Percentiles rank a stretch among this genome's conserved stretches.
phyloP scores from a whole-genome alignment of 768 basidiomycete genomes.

The Sarcomyxa edulis region DNA sequence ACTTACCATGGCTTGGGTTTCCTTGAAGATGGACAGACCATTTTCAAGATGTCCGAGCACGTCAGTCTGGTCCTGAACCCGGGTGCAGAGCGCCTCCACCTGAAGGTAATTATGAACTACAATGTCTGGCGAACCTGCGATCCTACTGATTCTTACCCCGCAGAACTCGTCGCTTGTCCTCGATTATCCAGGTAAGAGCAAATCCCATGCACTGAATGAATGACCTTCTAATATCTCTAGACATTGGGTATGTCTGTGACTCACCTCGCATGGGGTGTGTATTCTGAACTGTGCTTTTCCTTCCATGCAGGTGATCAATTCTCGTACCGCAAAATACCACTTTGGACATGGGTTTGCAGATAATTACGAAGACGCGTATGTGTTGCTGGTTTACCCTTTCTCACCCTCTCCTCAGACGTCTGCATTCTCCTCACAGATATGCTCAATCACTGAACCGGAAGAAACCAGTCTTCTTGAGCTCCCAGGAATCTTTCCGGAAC shows the following conservation, averaged over 20 bases:
- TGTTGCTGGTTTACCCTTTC: conserved; percentile 9
- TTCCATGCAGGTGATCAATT: conserved; percentile 47
- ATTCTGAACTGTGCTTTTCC: background rate
- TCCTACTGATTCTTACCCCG: too few species aligned
- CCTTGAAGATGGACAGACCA: conserved; percentile 57
- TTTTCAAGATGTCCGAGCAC: conserved; percentile 47
- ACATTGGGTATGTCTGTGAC: conserved; percentile 49
- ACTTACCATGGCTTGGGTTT: background rate
- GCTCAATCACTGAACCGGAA: conserved; percentile 47
- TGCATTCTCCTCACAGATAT: conserved; percentile 33
- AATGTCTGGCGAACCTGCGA: too few species aligned
- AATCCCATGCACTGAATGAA: background rate
- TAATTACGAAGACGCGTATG: conserved; percentile 61
- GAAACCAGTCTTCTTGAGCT: conserved; percentile 46
- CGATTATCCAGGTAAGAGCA: conserved; percentile 51
- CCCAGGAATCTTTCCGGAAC: conserved; percentile 39
- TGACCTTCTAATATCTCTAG: conserved; percentile 26
- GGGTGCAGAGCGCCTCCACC: conserved; percentile 59
- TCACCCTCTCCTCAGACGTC: conserved; percentile 1
- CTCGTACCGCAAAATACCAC: conserved; percentile 62
- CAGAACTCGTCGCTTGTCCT: conserved; percentile 73
- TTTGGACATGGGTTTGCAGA: conserved; percentile 51
- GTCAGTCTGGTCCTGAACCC: conserved; percentile 60
- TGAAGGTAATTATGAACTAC: too few species aligned
- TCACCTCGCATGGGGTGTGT: background rate